These are phyloP conservation scores for Acarospora socialis DNA, from an alignment of 2,329 filamentous ascomycete species.

Conservation along the genomic window DNA sequence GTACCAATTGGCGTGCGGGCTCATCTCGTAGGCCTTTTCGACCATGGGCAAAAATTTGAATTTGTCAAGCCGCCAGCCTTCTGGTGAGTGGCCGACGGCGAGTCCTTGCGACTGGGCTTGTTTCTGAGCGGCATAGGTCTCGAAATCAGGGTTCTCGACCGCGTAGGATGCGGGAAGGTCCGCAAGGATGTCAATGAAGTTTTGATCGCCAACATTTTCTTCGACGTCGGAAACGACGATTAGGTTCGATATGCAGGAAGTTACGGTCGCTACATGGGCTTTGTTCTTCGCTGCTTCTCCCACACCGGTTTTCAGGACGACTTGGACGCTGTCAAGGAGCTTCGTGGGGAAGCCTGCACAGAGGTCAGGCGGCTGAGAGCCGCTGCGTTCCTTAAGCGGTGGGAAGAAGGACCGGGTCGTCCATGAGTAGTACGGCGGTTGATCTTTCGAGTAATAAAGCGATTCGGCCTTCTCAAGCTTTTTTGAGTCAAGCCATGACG, in stretches of 20 bases:
- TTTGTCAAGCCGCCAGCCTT: conserved; percentile 41
- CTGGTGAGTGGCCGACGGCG: conserved; percentile 20
- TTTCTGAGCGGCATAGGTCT: conserved; percentile 29
- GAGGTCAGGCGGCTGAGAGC: too few species aligned
- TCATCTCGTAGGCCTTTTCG: conserved; percentile 34
- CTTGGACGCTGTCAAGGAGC: conserved; percentile 29
- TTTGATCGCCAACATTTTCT: conserved; percentile 30
- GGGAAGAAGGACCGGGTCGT: too few species aligned
- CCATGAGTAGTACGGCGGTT: too few species aligned
- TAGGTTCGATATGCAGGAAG: conserved; percentile 35
- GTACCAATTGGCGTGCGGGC: conserved; percentile 38
- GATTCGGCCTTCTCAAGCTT: too few species aligned
- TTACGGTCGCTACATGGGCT: conserved; percentile 38
- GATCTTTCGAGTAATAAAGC: too few species aligned
- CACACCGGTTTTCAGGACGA: conserved; percentile 37
- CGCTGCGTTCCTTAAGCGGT: too few species aligned
- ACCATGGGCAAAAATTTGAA: conserved; percentile 45
- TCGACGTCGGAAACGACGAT: conserved; percentile 40
- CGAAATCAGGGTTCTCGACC: conserved; percentile 23
- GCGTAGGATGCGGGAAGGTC: conserved; percentile 30
- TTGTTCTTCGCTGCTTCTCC: conserved; percentile 29
- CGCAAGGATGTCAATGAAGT: conserved; percentile 32
- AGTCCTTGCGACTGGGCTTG: conserved; percentile 23
- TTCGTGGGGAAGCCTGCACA: conserved; percentile 25
- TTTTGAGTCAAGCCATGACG: too few species aligned